Percentiles rank a stretch among this genome's conserved stretches.
These are phyloP conservation scores for Ilex paraguariensis DNA, from an alignment of 305 asterid species.

Conservation along the genomic window DNA sequence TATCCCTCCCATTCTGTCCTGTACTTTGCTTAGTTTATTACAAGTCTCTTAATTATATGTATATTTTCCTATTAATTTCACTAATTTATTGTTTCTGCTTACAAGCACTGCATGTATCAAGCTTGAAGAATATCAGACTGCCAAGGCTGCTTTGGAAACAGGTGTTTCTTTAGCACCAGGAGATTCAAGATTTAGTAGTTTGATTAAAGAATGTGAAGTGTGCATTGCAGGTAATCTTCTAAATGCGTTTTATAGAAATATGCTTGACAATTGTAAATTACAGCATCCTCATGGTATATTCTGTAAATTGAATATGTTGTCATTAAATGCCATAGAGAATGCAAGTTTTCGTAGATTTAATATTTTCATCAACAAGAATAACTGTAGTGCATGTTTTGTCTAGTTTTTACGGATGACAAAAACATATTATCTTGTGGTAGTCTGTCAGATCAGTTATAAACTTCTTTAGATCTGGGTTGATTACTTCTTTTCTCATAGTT, in stretches of 20 bases:
- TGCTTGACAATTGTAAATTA: background rate
- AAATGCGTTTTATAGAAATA: background rate
- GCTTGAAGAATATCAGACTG: conserved; percentile 95
- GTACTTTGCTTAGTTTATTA: no score
- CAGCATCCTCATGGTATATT: background rate
- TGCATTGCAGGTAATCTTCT: conserved; percentile 57
- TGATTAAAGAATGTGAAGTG: conserved; percentile 77
- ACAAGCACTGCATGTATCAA: conserved; percentile 77
- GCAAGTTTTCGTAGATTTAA: no score
- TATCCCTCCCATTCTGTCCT: no score
- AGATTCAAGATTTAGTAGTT: conserved; percentile 61
- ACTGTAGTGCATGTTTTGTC: background rate
- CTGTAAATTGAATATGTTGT: background rate
- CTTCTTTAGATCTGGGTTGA: background rate
- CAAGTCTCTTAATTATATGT: no score
- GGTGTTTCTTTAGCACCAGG: conserved; percentile 83
- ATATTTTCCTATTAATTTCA: no score
- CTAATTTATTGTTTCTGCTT: conserved; percentile 2
- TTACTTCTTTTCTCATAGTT: no score
- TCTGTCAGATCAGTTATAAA: background rate
- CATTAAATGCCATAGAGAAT: no score
- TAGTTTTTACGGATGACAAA: no score
- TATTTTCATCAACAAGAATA: background rate
- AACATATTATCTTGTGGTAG: no score
- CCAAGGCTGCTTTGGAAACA: conserved; percentile 70